A percentile compares a stretch with the other conserved stretches of the same genome.
phyloP scores from a whole-genome alignment of 768 basidiomycete species.

The Gloeophyllum trabeum region DNA sequence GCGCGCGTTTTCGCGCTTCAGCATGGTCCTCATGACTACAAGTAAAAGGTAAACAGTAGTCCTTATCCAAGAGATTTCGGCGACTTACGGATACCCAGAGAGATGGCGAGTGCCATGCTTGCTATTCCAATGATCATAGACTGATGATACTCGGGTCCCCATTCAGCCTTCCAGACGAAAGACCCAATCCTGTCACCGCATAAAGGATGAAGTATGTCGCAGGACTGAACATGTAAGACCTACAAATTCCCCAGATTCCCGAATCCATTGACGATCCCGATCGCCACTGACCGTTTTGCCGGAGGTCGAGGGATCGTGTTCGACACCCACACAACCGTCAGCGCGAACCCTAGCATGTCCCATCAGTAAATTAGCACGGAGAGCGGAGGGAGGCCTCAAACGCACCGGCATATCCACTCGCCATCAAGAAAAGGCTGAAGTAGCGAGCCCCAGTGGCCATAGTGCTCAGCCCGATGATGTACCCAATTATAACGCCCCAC shows the following conservation, averaged over 20 bases:
- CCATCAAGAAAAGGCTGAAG: conserved; percentile 9
- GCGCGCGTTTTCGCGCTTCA: neutral
- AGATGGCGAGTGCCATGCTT: too few species aligned
- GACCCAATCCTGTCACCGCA: neutral
- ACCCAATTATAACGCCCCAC: conserved; percentile 9
- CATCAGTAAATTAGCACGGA: neutral
- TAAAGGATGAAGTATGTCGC: neutral
- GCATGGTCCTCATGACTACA: neutral
- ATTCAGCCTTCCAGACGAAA: conserved; percentile 6
- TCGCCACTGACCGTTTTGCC: conserved; percentile 11
- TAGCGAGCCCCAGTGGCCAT: conserved; percentile 7
- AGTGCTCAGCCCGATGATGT: conserved; percentile 8
- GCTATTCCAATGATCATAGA: conserved; percentile 5
- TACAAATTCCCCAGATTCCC: neutral
- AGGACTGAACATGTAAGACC: neutral
- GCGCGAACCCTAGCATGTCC: neutral
- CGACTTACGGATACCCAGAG: too few species aligned
- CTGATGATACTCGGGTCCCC: conserved; percentile 8
- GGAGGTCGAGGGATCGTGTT: conserved; percentile 4
- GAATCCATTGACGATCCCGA: conserved; percentile 9
- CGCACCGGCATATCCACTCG: conserved; percentile 8
- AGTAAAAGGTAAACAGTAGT: too few species aligned
- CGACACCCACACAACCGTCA: neutral
- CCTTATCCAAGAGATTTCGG: too few species aligned
- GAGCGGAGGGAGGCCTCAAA: neutral